A percentile compares a stretch with the other conserved stretches of the same genome.
Conservation (phyloP, 129 eudicot species). For the Arctium lappa region DNA sequence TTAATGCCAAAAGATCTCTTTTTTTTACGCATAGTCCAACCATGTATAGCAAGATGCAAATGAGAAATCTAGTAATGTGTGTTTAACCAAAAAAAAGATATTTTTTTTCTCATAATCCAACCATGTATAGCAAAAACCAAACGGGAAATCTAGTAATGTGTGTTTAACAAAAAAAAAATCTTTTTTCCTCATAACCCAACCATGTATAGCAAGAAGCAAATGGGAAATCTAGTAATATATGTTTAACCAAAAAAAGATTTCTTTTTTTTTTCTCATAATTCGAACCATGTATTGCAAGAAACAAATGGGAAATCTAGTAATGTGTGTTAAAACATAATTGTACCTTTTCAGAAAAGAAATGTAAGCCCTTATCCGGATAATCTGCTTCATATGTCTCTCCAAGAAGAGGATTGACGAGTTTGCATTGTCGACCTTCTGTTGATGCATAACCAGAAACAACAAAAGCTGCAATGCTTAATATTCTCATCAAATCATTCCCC, state of each 20-base stretch:
- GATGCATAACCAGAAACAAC: slow-evolving; percentile 30
- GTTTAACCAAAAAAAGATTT: neutral
- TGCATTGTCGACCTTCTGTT: slow-evolving; percentile 57
- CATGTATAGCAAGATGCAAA: too few relatives aligned
- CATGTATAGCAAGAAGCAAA: neutral
- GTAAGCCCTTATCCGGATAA: slow-evolving; percentile 94
- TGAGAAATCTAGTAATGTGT: too few relatives aligned
- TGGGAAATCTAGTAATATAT: neutral
- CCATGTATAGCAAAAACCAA: slow-evolving; percentile 7
- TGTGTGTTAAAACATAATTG: neutral
- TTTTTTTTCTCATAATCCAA: neutral
- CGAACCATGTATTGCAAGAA: too few relatives aligned
- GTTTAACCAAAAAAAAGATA: too few relatives aligned
- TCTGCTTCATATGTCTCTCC: slow-evolving; percentile 99
- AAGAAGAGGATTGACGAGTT: slow-evolving; percentile 94
- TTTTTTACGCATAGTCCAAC: neutral
- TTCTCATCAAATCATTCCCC: slow-evolving; percentile 94
- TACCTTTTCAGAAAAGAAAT: slow-evolving; percentile 97
- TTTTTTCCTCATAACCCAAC: too few relatives aligned
- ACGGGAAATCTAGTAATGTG: neutral
- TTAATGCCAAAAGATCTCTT: neutral
- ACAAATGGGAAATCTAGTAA: neutral
- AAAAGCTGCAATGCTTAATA: slow-evolving; percentile 87
- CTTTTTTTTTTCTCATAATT: neutral
- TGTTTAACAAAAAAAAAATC: neutral